Base-by-base conservation (phyloP, 345 rosid genomes). In the Eucalyptus caleyi region DNA sequence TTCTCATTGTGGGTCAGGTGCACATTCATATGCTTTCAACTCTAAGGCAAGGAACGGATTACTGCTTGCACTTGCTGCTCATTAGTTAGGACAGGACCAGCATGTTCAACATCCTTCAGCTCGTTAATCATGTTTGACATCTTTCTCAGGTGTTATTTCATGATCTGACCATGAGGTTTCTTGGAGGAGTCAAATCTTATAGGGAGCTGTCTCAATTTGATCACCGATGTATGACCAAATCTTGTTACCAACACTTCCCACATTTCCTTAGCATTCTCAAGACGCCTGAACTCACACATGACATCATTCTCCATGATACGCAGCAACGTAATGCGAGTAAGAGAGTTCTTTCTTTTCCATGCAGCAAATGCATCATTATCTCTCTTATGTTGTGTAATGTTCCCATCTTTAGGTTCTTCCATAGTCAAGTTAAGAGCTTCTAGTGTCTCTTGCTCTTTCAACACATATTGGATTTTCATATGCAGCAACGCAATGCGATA, bases 1-100 rank as follows among this genome's bases (percentile, higher is more conserved):
- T 50, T 50, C 7, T 50, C 51, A 50, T 50, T 15, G 0, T 45
- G 19, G 19, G 53, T 16, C 7, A 50, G 0, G 53, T 50, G 19
- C 0, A 50, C 19, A 1, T 50, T 50, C 1, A 50, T 50, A 50
- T 50, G 53, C 53, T 50, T 1, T 3, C 0, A 50, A 50, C 19
- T 16, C 0, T 50, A 0, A 16, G 19, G 0, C 8, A 50, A 50
- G 0, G 2, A 16, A 2, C 0, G 3, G 1, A 50, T 50, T 3
- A 50, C 3, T 50, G 8, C 53, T 50, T 50, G 3, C 3, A 50
- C 18, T 50, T 50, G 3, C 0, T 50, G 7, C 19, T 50, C 53
- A 50, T 50, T 3, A 50, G 7, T 50, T 50, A 16, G 19, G 19
- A 50, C 8, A 50, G 16, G 19, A 0, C 19, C 0, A 50, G 3